phyloP scores from a whole-genome alignment of 495 filamentous ascomycete genomes.

The Penicillium desertorum region DNA sequence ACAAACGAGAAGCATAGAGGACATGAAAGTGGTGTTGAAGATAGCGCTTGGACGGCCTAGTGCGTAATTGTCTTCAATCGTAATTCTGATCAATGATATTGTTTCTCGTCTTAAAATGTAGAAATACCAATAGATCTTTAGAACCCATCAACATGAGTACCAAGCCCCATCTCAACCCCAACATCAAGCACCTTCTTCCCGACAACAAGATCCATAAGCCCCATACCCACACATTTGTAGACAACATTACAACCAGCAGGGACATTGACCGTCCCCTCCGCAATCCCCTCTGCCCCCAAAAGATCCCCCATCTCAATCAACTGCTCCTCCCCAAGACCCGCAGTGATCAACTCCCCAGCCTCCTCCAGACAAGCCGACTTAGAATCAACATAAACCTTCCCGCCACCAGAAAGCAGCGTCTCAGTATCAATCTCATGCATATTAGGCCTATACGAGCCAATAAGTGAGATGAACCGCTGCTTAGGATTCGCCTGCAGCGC shows the following conservation, averaged over 20 bases:
- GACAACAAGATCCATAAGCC: slow-evolving; percentile 49
- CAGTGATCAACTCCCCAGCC: slow-evolving; percentile 83
- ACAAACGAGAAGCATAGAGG: slow-evolving; percentile 10
- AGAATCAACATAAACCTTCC: slow-evolving; percentile 79
- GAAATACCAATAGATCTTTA: slow-evolving; percentile 28
- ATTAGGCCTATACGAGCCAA: slow-evolving; percentile 79
- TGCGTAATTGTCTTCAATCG: background rate
- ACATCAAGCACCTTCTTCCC: slow-evolving; percentile 72
- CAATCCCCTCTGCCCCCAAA: slow-evolving; percentile 50
- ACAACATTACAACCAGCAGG: slow-evolving; percentile 64
- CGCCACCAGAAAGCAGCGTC: slow-evolving; percentile 70
- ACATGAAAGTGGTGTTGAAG: slow-evolving; percentile 5
- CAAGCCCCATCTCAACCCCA: slow-evolving; percentile 67
- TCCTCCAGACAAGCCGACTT: slow-evolving; percentile 77
- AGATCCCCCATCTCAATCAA: slow-evolving; percentile 85
- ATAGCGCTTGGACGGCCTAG: too few species aligned
- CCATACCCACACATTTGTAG: slow-evolving; percentile 49
- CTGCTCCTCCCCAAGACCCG: slow-evolving; percentile 62
- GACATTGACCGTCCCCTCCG: slow-evolving; percentile 21
- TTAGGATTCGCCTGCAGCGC: slow-evolving; percentile 52
- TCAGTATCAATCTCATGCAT: slow-evolving; percentile 85
- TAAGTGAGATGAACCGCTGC: slow-evolving; percentile 71
- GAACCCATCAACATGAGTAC: slow-evolving; percentile 68
- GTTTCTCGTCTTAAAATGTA: background rate
- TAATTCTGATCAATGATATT: background rate